Percentiles rank a stretch among this genome's conserved stretches.
Evolutionary conservation across 2,329 filamentous ascomycete species (phyloP).

Genomic region (Paraphaeosphaeria minitans): DNA sequence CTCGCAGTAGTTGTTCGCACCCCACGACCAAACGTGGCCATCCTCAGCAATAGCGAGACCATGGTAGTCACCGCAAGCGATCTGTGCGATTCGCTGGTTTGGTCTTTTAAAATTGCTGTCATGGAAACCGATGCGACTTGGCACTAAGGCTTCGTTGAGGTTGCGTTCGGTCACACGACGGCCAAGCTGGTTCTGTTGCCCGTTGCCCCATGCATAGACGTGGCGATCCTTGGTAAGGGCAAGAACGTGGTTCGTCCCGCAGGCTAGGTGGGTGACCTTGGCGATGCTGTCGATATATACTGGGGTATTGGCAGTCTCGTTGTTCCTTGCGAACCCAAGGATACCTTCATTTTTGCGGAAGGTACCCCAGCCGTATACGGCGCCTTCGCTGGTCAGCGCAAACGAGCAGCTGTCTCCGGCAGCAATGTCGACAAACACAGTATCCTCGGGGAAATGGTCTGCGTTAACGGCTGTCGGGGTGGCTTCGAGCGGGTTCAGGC

Average conservation of each 20-base stretch:
- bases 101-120: constrained; percentile 36
- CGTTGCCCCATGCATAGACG: constrained; percentile 73
- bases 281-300: constrained; percentile 66
- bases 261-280: constrained; percentile 67
- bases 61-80: constrained; percentile 78
- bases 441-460: constrained; percentile 64
- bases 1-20: constrained; percentile 85
- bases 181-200: constrained; percentile 74
- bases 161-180: constrained; percentile 66
- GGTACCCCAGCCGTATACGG: constrained; percentile 83
- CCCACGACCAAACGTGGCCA: constrained; percentile 78
- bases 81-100: constrained; percentile 62
- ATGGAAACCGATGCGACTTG: constrained; percentile 63
- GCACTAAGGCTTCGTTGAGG: constrained; percentile 59
- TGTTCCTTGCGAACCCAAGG: constrained; percentile 64
- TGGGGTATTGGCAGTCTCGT: constrained; percentile 48
- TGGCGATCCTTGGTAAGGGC: constrained; percentile 69
- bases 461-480: constrained; percentile 65
- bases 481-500: constrained; percentile 73
- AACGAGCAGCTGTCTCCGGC: constrained; percentile 78
- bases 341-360: constrained; percentile 74
- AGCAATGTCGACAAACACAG: constrained; percentile 69
- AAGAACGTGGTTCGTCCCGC: constrained; percentile 73
- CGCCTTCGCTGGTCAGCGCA: constrained; percentile 73
- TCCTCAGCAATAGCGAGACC: constrained; percentile 75